Conservation (phyloP, 108 stramenopile genomes). For the Stephanodiscus triporus region DNA sequence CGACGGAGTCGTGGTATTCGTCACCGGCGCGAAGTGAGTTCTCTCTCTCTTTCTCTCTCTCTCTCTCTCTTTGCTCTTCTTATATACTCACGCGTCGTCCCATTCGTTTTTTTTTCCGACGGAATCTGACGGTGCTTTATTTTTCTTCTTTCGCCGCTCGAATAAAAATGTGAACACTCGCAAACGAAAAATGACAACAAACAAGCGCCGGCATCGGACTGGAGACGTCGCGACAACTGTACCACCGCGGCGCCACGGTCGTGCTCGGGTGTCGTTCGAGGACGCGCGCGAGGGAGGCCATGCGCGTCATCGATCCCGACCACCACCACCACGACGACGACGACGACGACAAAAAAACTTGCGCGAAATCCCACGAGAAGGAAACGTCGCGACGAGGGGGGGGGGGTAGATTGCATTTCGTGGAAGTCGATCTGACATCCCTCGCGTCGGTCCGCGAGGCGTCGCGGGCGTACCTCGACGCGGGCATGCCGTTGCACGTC, state of each 20-base stretch:
- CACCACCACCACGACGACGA: constrained; percentile 1
- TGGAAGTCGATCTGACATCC: constrained; percentile 66
- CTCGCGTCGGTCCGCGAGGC: constrained; percentile 60
- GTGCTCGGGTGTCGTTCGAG: constrained; percentile 75
- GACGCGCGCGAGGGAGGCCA: constrained; percentile 58
- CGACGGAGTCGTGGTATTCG: constrained; percentile 36
- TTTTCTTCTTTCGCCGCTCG: too few relatives aligned
- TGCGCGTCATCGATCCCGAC: constrained; percentile 42
- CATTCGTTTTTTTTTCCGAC: background rate
- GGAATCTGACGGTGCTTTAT: too few relatives aligned
- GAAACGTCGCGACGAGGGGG: background rate
- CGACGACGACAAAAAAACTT: too few relatives aligned
- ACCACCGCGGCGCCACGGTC: constrained; percentile 68
- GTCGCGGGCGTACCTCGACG: constrained; percentile 4
- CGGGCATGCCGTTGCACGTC: constrained; percentile 56
- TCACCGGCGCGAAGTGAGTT: constrained; percentile 55
- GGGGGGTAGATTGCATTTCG: constrained; percentile 29
- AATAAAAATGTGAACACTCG: too few relatives aligned
- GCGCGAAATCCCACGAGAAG: too few relatives aligned
- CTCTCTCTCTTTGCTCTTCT: background rate
- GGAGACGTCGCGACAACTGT: constrained; percentile 74
- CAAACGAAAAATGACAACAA: too few relatives aligned
- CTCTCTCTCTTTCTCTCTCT: background rate
- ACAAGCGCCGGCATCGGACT: constrained; percentile 58
- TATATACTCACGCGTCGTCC: background rate